Conservation (phyloP, 1,139 yeast genomes). For the Diutina sp. region DNA sequence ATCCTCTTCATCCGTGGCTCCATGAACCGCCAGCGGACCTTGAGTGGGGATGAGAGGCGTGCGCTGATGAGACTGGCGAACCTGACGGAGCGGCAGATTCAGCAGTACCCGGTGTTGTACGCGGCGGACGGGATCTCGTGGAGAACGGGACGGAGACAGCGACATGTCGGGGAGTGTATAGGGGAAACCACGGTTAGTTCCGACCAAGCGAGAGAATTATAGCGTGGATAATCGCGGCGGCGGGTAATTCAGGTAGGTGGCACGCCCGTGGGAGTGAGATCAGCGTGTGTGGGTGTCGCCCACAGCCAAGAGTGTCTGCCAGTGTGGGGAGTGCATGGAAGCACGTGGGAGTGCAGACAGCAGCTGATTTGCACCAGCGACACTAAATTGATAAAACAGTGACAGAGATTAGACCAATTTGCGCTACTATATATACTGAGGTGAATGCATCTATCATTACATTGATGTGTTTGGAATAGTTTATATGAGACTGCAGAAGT, state of each 20-base stretch:
- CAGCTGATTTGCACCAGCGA: background rate
- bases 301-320: background rate
- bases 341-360: background rate
- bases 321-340: background rate
- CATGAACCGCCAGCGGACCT: background rate
- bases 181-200: background rate
- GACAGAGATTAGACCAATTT: too few relatives aligned
- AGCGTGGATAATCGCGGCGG: background rate
- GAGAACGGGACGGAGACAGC: background rate
- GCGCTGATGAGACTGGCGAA: background rate
- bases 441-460: background rate
- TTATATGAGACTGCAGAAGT: too few relatives aligned
- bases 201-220: background rate
- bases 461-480: background rate
- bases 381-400: background rate
- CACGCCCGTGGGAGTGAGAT: background rate
- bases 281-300: background rate
- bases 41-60: background rate
- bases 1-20: background rate
- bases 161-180: background rate
- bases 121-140: background rate
- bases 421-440: too few relatives aligned
- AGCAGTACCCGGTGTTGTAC: background rate
- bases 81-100: background rate
- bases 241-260: background rate